Conservation (phyloP, 2,329 filamentous ascomycete genomes). For the Arthrobotrys pseudoclavata region DNA sequence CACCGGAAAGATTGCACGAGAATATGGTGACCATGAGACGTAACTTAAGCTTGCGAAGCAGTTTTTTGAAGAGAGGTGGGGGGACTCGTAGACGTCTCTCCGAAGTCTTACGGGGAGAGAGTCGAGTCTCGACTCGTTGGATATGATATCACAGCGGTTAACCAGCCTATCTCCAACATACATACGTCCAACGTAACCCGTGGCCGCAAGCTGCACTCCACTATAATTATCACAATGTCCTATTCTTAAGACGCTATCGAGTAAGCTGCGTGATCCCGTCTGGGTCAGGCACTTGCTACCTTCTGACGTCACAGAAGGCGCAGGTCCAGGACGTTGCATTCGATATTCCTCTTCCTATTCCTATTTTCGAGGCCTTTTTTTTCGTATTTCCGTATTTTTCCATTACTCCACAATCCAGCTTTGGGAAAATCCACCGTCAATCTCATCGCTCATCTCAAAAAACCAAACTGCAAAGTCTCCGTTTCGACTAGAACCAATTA, state of each 20-base stretch:
- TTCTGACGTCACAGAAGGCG: conserved; percentile 36
- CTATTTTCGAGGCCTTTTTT: conserved; percentile 21
- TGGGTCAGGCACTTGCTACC: conserved; percentile 19
- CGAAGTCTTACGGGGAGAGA: not conserved
- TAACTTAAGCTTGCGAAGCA: not conserved
- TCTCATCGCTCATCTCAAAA: conserved; percentile 34
- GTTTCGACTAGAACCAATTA: conserved; percentile 39
- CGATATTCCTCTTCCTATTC: conserved; percentile 12
- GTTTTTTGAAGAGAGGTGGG: not conserved
- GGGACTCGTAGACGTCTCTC: conserved; percentile 13
- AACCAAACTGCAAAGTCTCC: conserved; percentile 1
- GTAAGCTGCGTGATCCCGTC: conserved; percentile 24
- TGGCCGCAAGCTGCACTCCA: conserved; percentile 18
- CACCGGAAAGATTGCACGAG: conserved; percentile 29
- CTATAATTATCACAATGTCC: conserved; percentile 13
- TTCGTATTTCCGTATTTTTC: conserved; percentile 10
- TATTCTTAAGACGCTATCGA: conserved; percentile 19
- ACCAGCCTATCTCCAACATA: conserved; percentile 9
- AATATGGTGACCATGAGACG: conserved; percentile 25
- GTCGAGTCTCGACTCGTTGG: conserved; percentile 8
- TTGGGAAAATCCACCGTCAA: conserved; percentile 14
- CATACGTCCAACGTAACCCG: conserved; percentile 22
- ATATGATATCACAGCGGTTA: conserved; percentile 11
- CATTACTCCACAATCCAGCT: conserved; percentile 17
- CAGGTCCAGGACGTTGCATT: conserved; percentile 22